A percentile compares a stretch with the other conserved stretches of the same genome.
These are phyloP conservation scores for Mycena alexandri DNA, from an alignment of 768 basidiomycete species.

Conservation along the genomic window DNA sequence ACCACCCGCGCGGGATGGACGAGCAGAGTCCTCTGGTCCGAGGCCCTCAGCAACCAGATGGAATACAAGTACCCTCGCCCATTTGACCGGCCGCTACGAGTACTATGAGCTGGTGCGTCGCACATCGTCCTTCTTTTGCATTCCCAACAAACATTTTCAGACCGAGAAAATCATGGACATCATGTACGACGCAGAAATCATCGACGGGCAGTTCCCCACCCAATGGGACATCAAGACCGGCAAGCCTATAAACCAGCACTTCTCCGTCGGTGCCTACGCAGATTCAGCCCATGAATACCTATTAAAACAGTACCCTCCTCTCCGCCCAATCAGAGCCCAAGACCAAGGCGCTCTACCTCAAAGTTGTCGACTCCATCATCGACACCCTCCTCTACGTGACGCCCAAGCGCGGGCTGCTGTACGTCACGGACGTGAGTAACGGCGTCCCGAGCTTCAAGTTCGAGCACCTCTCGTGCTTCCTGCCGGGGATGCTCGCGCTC, in stretches of 20 bases:
- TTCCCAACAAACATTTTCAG: slow-evolving; percentile 57
- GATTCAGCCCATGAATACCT: slow-evolving; percentile 80
- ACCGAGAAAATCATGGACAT: slow-evolving; percentile 62
- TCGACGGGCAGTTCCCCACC: slow-evolving; percentile 67
- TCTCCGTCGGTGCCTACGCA: slow-evolving; percentile 67
- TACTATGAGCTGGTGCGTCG: slow-evolving; percentile 62
- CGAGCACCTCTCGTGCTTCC: slow-evolving; percentile 80
- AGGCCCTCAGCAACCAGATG: slow-evolving; percentile 70
- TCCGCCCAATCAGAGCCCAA: slow-evolving; percentile 59
- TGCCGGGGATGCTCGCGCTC: slow-evolving; percentile 74
- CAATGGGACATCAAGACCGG: slow-evolving; percentile 63
- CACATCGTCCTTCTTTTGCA: slow-evolving; percentile 39
- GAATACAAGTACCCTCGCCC: slow-evolving; percentile 86
- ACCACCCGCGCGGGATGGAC: slow-evolving; percentile 50
- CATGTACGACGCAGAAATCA: slow-evolving; percentile 58
- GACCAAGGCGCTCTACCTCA: slow-evolving; percentile 65
- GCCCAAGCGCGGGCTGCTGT: slow-evolving; percentile 69
- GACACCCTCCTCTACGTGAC: slow-evolving; percentile 70
- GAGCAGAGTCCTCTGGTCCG: slow-evolving; percentile 52
- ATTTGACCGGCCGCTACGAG: slow-evolving; percentile 75
- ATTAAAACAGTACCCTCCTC: slow-evolving; percentile 73
- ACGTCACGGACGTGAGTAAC: slow-evolving; percentile 64
- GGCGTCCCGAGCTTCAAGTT: slow-evolving; percentile 58
- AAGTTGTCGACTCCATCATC: slow-evolving; percentile 65
- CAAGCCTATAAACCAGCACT: slow-evolving; percentile 55